These are phyloP conservation scores for Hemerocallis citrina DNA, from an alignment of 106 monocot species.

Conservation along the genomic window DNA sequence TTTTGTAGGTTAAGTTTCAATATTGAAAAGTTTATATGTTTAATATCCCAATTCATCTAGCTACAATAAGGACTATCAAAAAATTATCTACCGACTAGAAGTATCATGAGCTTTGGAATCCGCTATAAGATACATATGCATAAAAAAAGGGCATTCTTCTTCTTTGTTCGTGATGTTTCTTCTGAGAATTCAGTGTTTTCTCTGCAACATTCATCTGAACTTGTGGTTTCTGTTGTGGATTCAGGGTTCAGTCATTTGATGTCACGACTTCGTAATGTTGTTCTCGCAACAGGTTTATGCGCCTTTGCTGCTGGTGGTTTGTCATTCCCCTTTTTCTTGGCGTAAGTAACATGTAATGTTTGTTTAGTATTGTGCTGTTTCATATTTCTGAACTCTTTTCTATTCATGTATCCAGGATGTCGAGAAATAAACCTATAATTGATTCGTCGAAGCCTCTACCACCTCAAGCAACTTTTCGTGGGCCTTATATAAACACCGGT, in stretches of 20 bases:
- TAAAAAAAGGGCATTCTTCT: no score
- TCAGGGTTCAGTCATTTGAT: conserved; percentile 26
- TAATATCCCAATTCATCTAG: no score
- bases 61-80: no score
- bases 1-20: no score
- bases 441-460: conserved; percentile 93
- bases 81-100: no score
- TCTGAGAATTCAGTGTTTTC: background rate
- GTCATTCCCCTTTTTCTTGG: conserved; percentile 77
- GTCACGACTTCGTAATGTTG: conserved; percentile 60
- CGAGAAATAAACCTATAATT: conserved; percentile 66
- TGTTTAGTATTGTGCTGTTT: no score
- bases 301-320: conserved; percentile 70
- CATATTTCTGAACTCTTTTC: no score
- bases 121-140: no score
- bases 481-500: conserved; percentile 90
- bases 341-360: conserved; percentile 45
- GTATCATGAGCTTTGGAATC: no score
- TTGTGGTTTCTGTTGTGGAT: conserved; percentile 7
- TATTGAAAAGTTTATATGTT: no score
- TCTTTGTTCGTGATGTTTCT: background rate
- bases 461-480: conserved; percentile 91
- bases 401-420: no score
- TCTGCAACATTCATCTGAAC: background rate
- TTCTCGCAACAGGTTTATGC: conserved; percentile 64